Base-by-base conservation (phyloP, 2,329 filamentous ascomycete genomes). In the Emergomyces pasteurianus region DNA sequence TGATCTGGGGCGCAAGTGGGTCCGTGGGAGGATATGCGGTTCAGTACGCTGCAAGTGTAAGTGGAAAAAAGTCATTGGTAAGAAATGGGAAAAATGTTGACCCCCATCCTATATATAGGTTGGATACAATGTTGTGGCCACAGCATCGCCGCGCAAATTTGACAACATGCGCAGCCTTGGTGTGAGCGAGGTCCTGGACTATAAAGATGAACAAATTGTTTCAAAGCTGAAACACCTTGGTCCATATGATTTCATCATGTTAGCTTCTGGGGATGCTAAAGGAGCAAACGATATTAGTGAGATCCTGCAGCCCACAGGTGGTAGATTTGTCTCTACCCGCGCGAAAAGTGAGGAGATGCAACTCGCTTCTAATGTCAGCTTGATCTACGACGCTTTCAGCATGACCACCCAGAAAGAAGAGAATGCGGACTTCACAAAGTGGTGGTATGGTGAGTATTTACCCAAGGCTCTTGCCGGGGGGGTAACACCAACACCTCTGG, bases 361-460 rank as follows among this genome's bases (percentile, higher is more conserved):
- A 31, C 31, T 31, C 31, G 31, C 31, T 31, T 31, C 31, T 31
- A 31, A 31, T 31, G 31, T 31, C 31, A 31, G 31, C 31, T 36
- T 58, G 56, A 5, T 21, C 6, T 58, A 58, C 16, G 56, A 58
- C 23, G 3, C 26, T 28, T 28, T 58, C 36, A 43, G 36, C 42
- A 46, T 58, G 56, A 46, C 56, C 23, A 58, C 56, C 9, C 56
- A 58, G 36, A 58, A 58, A 18, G 8, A 34, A 16, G 56, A 58
- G 31, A 58, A 58, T 28, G 56, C 36, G 42, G 40, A 46, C 16
- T 58, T 58, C 42, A 47, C 56, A 28, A 23, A 16, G 23, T 58
- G 56, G 56, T 58, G 56, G 56, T 58, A 58, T 47, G 23, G 26
- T 43, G 56, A 58, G 34, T 58, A 58, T 46, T 23, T 58, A 10